Conservation (phyloP, 345 rosid genomes). For the Mercurialis annua region DNA sequence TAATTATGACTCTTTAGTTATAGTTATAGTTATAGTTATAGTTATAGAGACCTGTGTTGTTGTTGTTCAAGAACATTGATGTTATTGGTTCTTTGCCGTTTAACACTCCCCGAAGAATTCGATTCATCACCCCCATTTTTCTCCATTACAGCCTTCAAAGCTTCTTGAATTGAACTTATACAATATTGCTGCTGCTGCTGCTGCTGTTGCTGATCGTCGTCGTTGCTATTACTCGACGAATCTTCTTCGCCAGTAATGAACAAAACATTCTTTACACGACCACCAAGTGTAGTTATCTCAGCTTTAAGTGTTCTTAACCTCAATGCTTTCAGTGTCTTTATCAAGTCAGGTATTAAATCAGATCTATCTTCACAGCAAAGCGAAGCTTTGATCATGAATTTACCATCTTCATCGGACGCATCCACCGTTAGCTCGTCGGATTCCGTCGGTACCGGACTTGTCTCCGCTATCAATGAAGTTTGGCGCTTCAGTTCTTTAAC, state of each 20-base stretch:
- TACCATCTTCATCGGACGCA: slow-evolving; percentile 73
- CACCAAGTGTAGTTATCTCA: slow-evolving; percentile 89
- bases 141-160: slow-evolving; percentile 89
- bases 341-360: slow-evolving; percentile 83
- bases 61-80: slow-evolving; percentile 54
- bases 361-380: slow-evolving; percentile 92
- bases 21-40: too few relatives aligned
- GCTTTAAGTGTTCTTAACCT: slow-evolving; percentile 81
- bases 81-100: slow-evolving; percentile 73
- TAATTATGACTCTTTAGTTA: background rate
- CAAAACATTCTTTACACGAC: slow-evolving; percentile 88
- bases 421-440: slow-evolving; percentile 81
- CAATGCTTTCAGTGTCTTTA: slow-evolving; percentile 74
- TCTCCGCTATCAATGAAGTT: slow-evolving; percentile 74
- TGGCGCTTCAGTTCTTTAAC: slow-evolving; percentile 89
- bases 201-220: slow-evolving; percentile 30
- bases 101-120: slow-evolving; percentile 69
- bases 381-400: slow-evolving; percentile 82
- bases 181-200: slow-evolving; percentile 51
- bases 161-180: slow-evolving; percentile 80
- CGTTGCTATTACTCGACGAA: slow-evolving; percentile 26
- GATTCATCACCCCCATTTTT: slow-evolving; percentile 67
- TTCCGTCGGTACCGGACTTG: slow-evolving; percentile 81
- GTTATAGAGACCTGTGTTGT: slow-evolving; percentile 56
- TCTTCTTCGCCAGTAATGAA: slow-evolving; percentile 86